Evolutionary conservation across 1,284 basidiomycete genomes (phyloP), one percentile per base, ranked within the genome.

Genomic region (Leccinum solheimii): DNA sequence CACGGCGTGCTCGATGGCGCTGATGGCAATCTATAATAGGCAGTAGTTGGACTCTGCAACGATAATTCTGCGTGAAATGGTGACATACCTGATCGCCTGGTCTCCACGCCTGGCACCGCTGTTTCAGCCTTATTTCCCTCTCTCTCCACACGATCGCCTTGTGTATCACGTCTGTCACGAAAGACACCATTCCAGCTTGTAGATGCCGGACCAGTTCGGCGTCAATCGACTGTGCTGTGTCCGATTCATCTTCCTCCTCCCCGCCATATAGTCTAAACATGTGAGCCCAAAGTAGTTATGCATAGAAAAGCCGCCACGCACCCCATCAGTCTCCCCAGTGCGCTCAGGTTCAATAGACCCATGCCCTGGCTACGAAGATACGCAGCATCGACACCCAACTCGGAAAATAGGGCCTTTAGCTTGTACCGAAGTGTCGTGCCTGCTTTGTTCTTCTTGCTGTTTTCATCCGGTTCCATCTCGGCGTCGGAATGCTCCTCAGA

Each of bases 81-180:
- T 23, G n/a, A 58, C 70, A 13, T 49, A 72, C 70, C 59, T 70
- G 70, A 34, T 72, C 64, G 6, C 70, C 60, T 0, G 61, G 61
- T 57, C 62, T 52, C 86, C 87, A 91, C 3, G 79, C 84, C 66
- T 83, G 87, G 45, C 81, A 82, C 34, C 80, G 80, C 43, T 76
- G 74, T 72, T 88, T 89, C 65, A 85, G 69, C 32, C 74, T 72
- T 55, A 77, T 72, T 63, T 87, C 87, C 62, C 85, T 81, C 66
- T 88, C 86, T 52, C 81, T 80, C 40, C 80, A 75, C 7, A 81
- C 75, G 51, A 89, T 79, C 13, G 81, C 76, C 19, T 78, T 78
- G 57, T 82, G 80, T 9, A 86, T 73, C 0, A 84, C 61, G 52
- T 83, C 78, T 8, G 80, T 79, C 13, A 81, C 75, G 66, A 88